Conservation (phyloP, 2,329 filamentous ascomycete species). For the Epichloe glyceriae region DNA sequence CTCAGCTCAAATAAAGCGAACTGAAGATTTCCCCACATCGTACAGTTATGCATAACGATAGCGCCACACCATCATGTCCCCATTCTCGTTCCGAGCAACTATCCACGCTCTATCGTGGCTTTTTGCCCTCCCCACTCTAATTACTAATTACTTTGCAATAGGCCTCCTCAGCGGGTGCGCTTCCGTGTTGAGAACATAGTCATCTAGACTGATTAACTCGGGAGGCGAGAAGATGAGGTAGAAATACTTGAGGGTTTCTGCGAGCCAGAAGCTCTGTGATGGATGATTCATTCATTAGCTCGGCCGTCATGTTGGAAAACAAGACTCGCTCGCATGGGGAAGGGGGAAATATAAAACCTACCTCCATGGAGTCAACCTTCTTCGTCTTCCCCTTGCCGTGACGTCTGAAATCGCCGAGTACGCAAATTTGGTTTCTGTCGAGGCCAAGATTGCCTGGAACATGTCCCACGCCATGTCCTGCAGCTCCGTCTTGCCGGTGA, state of each 20-base stretch:
- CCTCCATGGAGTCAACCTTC: slow-evolving; percentile 48
- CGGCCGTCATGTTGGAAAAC: too few species aligned
- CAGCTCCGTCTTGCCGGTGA: slow-evolving; percentile 33
- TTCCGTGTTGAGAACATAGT: slow-evolving; percentile 49
- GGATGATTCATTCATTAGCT: too few species aligned
- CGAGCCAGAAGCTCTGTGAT: slow-evolving; percentile 55
- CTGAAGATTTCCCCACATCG: too few species aligned
- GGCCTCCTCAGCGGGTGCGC: slow-evolving; percentile 26
- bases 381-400: slow-evolving; percentile 16
- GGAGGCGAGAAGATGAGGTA: slow-evolving; percentile 58
- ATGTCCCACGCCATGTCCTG: slow-evolving; percentile 40
- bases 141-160: not conserved
- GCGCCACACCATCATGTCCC: not conserved
- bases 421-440: slow-evolving; percentile 33
- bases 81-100: not conserved
- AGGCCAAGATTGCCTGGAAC: slow-evolving; percentile 32
- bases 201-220: slow-evolving; percentile 50
- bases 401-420: slow-evolving; percentile 37
- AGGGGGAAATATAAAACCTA: slow-evolving; percentile 13
- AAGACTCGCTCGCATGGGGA: not conserved
- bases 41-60: not conserved
- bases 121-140: not conserved
- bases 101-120: not conserved
- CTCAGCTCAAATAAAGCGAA: too few species aligned
- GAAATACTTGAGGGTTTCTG: slow-evolving; percentile 65